Percentiles rank a stretch among this genome's conserved stretches.
Conservation (phyloP, 2,329 filamentous ascomycete species). For the Penicillium janthinellum region DNA sequence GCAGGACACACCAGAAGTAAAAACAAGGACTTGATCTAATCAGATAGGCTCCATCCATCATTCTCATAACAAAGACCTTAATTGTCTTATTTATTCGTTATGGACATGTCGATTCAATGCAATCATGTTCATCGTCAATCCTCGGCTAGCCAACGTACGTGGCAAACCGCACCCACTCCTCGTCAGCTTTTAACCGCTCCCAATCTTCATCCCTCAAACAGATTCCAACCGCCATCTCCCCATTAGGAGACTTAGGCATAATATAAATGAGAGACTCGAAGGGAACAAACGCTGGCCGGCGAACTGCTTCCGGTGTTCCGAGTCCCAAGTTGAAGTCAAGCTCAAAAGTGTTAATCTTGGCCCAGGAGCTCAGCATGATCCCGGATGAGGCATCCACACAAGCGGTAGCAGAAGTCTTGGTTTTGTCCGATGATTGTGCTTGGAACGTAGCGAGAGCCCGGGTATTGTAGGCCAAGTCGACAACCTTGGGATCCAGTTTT, state of each 20-base stretch:
- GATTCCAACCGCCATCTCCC: slow-evolving; percentile 49
- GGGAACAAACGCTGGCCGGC: slow-evolving; percentile 51
- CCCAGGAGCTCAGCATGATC: slow-evolving; percentile 59
- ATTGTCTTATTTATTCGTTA: not conserved
- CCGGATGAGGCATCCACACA: slow-evolving; percentile 44
- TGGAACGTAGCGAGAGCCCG: slow-evolving; percentile 49
- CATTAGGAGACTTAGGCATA: slow-evolving; percentile 48
- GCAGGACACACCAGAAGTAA: not conserved
- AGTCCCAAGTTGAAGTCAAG: slow-evolving; percentile 51
- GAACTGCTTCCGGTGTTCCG: slow-evolving; percentile 51
- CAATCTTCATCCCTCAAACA: slow-evolving; percentile 55
- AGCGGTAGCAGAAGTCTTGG: slow-evolving; percentile 24
- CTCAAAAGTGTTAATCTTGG: slow-evolving; percentile 48
- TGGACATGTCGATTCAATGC: not conserved
- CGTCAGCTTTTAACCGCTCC: slow-evolving; percentile 47
- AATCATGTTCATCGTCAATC: not conserved
- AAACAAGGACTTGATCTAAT: too few species aligned
- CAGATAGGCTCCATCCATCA: too few species aligned
- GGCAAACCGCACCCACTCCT: slow-evolving; percentile 46
- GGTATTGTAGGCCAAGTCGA: slow-evolving; percentile 35
- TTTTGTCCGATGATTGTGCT: slow-evolving; percentile 37
- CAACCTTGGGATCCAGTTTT: slow-evolving; percentile 35
- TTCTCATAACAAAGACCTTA: too few species aligned
- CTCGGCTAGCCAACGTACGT: slow-evolving; percentile 36
- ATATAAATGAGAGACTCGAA: slow-evolving; percentile 55